Percentiles rank a stretch among this genome's conserved stretches.
phyloP scores from a whole-genome alignment of 2,329 filamentous ascomycete genomes.

The Aspergillus udagawae region DNA sequence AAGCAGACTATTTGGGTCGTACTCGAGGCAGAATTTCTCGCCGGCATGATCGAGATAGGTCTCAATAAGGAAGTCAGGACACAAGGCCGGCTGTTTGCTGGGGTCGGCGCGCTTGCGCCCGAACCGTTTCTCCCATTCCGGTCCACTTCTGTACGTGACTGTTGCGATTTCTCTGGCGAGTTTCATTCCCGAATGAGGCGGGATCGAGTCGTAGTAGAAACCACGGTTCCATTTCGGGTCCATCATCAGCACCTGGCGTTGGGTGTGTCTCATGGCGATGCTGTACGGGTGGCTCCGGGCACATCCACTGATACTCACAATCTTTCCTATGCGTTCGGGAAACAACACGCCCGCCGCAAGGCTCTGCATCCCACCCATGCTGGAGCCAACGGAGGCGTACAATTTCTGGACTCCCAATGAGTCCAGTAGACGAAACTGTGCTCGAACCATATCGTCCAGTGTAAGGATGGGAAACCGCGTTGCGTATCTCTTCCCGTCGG shows the following conservation, averaged over 20 bases:
- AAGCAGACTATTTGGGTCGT: conserved; percentile 90
- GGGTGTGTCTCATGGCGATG: conserved; percentile 97
- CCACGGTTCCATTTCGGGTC: conserved; percentile 95
- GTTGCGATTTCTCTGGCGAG: conserved; percentile 95
- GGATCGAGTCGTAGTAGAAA: conserved; percentile 84
- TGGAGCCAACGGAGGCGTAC: conserved; percentile 89
- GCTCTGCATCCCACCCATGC: conserved; percentile 98
- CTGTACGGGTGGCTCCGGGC: conserved; percentile 94
- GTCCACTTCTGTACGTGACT: conserved; percentile 92
- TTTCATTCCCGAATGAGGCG: conserved; percentile 96
- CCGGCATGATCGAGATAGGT: conserved; percentile 97
- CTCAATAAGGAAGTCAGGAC: conserved; percentile 95
- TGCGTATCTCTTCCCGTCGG: conserved; percentile 82
- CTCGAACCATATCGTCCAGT: conserved; percentile 95
- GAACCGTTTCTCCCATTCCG: conserved; percentile 96
- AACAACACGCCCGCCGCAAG: conserved; percentile 82
- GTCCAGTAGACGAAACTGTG: conserved; percentile 87
- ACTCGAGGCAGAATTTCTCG: conserved; percentile 96
- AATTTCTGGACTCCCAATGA: conserved; percentile 70
- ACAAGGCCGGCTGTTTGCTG: conserved; percentile 83
- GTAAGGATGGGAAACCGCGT: conserved; percentile 95
- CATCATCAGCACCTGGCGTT: conserved; percentile 98
- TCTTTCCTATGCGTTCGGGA: conserved; percentile 71
- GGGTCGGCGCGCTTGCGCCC: conserved; percentile 82
- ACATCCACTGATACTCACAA: conserved; percentile 90